These are phyloP conservation scores for Toxoplasma gondii DNA, from an alignment of 169 alveolate genomes.

Conservation along the genomic window DNA sequence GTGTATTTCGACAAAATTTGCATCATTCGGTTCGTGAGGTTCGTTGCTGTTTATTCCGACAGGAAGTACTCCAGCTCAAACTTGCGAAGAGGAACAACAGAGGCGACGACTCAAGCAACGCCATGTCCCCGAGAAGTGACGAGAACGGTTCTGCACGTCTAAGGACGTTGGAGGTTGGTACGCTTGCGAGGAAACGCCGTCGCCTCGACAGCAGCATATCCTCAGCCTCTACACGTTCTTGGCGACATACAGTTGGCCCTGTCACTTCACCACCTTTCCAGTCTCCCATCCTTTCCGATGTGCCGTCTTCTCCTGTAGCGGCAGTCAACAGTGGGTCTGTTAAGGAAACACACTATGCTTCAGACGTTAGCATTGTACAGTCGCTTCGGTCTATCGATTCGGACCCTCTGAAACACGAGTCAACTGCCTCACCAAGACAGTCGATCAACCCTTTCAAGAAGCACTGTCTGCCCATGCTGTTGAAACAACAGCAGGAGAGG, in stretches of 20 bases:
- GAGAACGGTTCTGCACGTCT: neutral
- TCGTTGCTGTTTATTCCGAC: neutral
- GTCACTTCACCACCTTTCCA: neutral
- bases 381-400: too few relatives aligned
- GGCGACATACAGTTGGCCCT: neutral
- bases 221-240: neutral
- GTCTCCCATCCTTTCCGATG: neutral
- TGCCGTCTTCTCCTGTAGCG: neutral
- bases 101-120: neutral
- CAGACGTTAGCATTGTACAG: neutral
- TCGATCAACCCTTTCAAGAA: too few relatives aligned
- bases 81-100: neutral
- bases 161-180: neutral
- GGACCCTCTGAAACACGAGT: too few relatives aligned
- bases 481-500: neutral
- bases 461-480: neutral
- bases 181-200: neutral
- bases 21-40: neutral
- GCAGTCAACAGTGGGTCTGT: neutral
- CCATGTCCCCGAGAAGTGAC: neutral
- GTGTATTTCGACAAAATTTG: too few relatives aligned
- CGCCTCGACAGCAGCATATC: neutral
- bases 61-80: slow-evolving; percentile 12
- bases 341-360: neutral
- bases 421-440: too few relatives aligned